Base-by-base conservation (phyloP, 305 asterid genomes). In the Fraxinus ornus region DNA sequence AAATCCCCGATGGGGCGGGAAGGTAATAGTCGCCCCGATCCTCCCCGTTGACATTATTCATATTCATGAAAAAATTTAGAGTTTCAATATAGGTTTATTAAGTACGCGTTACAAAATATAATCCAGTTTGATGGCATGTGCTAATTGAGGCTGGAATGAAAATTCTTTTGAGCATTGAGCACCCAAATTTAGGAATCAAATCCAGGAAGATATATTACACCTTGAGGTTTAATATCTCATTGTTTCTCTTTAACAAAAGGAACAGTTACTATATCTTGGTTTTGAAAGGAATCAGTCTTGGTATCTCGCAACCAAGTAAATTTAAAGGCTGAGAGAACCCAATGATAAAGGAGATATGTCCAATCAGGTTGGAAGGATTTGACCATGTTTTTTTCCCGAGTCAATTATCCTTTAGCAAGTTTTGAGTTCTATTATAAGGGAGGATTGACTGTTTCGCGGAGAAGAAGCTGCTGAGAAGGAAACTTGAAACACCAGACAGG, bases 321-420 rank as follows among this genome's bases (percentile, higher is more conserved):
- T 24, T 55, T 1, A n/a, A 55, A 55, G 64, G 22, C 64, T n/a
- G 64, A 55, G 9, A n/a, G 22, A 55, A 55, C 64, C 21, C 64
- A 52, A n/a, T 41, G 33, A 41, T 66, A 21, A n/a, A 64, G 70
- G 28, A 60, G 70, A 60, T 60, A 60, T 21, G 41, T 17, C 75
- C 32, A 75, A 36, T 72, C 75, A 36, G 76, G 39, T 80, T 55
- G 79, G 62, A 49, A 77, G 49, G 76, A 81, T 55, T 41, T 26
- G 62, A 3, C n/a, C 26, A 10, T 30, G 39, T 35, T 49, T 28
- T 3, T 9, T 28, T 7, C 17, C 19, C 1, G 13, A 76, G 24
- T 76, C 35, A 49, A 35, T 47, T 80, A 52, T 80, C 64, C 30
- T 22, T 13, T 41, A 33, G 60, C 28, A 30, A 21, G 39, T 66